Base-by-base conservation (phyloP, 2,329 filamentous ascomycete genomes). In the Rutstroemia sp. region DNA sequence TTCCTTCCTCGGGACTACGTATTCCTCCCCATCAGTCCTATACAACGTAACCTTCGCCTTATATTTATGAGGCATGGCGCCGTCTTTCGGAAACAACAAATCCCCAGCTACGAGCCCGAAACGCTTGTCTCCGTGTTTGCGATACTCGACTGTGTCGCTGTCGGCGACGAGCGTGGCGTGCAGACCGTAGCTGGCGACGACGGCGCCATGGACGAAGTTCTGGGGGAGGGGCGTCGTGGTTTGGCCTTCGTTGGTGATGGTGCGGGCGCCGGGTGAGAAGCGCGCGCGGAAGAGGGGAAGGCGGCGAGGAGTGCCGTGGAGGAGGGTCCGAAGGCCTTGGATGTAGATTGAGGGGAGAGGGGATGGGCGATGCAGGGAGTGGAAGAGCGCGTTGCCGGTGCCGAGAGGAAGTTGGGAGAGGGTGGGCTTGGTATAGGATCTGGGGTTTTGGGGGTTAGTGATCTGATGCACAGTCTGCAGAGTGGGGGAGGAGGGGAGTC, bases 91-190 rank as follows among this genome's bases (percentile, higher is more conserved):
- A 48, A 74, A 78, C n/a, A 96, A 73, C 7, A 92, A 79, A 64
- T 90, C 84, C 52, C 83, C 79, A 0, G 90, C 92, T 0, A 90
- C 91, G 81, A 96, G 89, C 56, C 84, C 80, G 72, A 97, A 97
- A 19, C 92, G 80, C 68, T 87, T 82, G 34, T 78, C 77, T 12
- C 92, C 92, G 66, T 87, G 85, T 62, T 82, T 81, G 60, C 92
- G 86, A 71, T 92, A 92, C 61, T 83, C 86, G 0, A 81, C 76
- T 0, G 92, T 95, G 70, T 97, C 92, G 70, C 88, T 94, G 73
- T 96, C 91, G 64, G 89, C 91, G 21, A 97, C 90, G 3, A 97
- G 78, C 44, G 86, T 84, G 30, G 92, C 89, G 67, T 97, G 92
- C 66, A 97, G 83, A 19, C 88, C 92, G 80, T 95, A 95, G 70